Percentiles rank a stretch among this genome's conserved stretches.
These are phyloP conservation scores for Gossypium anomalum DNA, from an alignment of 345 rosid genomes.

Conservation along the genomic window DNA sequence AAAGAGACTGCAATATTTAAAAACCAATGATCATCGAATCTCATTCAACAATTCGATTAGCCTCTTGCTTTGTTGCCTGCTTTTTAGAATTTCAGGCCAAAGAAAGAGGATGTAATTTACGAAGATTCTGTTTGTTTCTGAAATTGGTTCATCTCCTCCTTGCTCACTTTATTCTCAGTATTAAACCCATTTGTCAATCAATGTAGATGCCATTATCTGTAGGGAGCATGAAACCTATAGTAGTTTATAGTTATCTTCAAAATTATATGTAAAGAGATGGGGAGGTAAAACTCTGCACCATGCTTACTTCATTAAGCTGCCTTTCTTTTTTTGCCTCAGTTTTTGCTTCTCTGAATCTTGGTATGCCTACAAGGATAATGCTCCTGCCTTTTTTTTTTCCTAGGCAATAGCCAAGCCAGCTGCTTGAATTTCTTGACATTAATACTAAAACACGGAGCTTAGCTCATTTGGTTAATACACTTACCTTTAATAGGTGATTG, in stretches of 20 bases:
- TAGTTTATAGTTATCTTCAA: slow-evolving; percentile 19
- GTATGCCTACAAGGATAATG: not conserved
- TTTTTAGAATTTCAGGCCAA: slow-evolving; percentile 37
- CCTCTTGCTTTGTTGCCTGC: slow-evolving; percentile 33
- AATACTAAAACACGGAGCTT: too few species aligned
- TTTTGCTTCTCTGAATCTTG: not conserved
- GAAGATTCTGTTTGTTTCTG: slow-evolving; percentile 12
- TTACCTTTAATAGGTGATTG: too few species aligned
- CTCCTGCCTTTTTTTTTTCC: not conserved
- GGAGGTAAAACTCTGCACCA: slow-evolving; percentile 9
- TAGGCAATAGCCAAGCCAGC: not conserved
- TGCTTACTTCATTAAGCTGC: slow-evolving; percentile 17
- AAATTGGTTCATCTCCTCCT: slow-evolving; percentile 27
- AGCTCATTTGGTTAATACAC: too few species aligned
- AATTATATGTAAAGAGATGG: slow-evolving; percentile 12
- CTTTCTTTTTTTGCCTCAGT: not conserved
- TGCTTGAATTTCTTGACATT: too few species aligned
- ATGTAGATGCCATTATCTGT: slow-evolving; percentile 23
- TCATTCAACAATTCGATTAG: slow-evolving; percentile 24
- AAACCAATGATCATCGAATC: slow-evolving; percentile 13
- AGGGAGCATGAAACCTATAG: slow-evolving; percentile 27
- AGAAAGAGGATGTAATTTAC: slow-evolving; percentile 34
- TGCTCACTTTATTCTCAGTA: not conserved
- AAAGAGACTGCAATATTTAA: slow-evolving; percentile 5
- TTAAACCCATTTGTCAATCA: not conserved